Evolutionary conservation across 169 alveolate genomes (phyloP).

Genomic region (Eimeria necatrix): DNA sequence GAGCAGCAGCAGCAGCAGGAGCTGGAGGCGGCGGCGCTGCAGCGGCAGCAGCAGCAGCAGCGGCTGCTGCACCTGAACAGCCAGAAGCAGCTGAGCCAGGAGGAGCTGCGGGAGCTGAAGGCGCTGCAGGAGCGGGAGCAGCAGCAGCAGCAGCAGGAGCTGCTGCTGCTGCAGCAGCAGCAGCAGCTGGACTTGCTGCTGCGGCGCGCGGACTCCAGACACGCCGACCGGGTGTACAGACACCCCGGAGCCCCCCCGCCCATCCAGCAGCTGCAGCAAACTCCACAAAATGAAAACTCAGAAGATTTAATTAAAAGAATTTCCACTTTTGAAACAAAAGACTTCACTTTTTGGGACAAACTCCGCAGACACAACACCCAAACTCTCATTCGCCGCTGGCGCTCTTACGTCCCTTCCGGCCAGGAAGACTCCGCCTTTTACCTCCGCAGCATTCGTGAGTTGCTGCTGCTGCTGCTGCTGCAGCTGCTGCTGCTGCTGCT

Average conservation of each 20-base stretch:
- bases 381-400: slow-evolving; percentile 65
- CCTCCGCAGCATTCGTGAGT: slow-evolving; percentile 38
- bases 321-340: not conserved
- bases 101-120: slow-evolving; percentile 3
- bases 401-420: not conserved
- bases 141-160: not conserved
- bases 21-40: not conserved
- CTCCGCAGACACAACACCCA: slow-evolving; percentile 38
- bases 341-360: slow-evolving; percentile 70
- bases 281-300: not conserved
- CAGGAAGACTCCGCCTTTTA: slow-evolving; percentile 51
- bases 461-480: too few species aligned
- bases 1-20: not conserved
- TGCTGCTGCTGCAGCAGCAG: not conserved
- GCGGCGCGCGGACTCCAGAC: not conserved
- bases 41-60: not conserved
- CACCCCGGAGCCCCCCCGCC: slow-evolving; percentile 15
- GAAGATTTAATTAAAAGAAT: not conserved
- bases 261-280: slow-evolving; percentile 27
- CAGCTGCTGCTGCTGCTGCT: too few species aligned
- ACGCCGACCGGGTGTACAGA: slow-evolving; percentile 11
- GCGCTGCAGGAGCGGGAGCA: not conserved
- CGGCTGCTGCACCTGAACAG: not conserved
- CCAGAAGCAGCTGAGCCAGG: not conserved
- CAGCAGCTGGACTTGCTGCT: not conserved